phyloP scores from a whole-genome alignment of 192 early-diverging fungal species.

The Coemansia umbellata region DNA sequence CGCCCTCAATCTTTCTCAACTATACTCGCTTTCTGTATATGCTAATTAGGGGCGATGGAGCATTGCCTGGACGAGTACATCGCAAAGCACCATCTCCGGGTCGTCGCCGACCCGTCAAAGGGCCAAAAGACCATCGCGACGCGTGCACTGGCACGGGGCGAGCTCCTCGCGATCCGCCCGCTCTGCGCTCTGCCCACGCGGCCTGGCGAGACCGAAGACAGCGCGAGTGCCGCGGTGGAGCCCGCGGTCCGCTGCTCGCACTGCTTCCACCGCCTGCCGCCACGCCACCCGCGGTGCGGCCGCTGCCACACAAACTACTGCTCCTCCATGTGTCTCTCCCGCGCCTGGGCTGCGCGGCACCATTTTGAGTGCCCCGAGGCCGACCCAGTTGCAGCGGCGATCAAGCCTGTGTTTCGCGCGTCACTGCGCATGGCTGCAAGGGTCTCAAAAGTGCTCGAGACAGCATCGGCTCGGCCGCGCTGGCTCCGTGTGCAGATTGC shows the following conservation, averaged over 20 bases:
- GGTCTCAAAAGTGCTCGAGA: not conserved
- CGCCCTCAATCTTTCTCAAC: not conserved
- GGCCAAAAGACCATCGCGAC: constrained; percentile 17
- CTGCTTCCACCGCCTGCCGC: constrained; percentile 27
- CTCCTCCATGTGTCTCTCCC: constrained; percentile 12
- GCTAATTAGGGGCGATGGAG: not conserved
- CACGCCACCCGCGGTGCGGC: constrained; percentile 33
- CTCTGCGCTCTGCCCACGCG: constrained; percentile 2
- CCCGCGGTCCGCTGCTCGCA: constrained; percentile 9
- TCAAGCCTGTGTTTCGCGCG: constrained; percentile 28
- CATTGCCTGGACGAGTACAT: not conserved
- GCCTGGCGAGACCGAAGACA: not conserved
- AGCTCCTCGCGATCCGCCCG: constrained; percentile 22
- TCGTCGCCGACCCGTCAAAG: constrained; percentile 16
- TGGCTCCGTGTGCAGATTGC: constrained; percentile 28
- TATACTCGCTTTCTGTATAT: not conserved
- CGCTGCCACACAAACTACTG: constrained; percentile 40
- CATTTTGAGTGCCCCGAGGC: constrained; percentile 18
- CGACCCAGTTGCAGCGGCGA: not conserved
- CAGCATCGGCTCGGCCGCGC: not conserved
- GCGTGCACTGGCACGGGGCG: constrained; percentile 16
- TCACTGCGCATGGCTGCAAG: constrained; percentile 35
- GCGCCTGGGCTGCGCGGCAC: constrained; percentile 33
- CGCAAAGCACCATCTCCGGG: constrained; percentile 5
- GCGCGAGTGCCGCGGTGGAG: not conserved